phyloP scores from a whole-genome alignment of 169 alveolate species.

The Cryptosporidium ryanae region DNA sequence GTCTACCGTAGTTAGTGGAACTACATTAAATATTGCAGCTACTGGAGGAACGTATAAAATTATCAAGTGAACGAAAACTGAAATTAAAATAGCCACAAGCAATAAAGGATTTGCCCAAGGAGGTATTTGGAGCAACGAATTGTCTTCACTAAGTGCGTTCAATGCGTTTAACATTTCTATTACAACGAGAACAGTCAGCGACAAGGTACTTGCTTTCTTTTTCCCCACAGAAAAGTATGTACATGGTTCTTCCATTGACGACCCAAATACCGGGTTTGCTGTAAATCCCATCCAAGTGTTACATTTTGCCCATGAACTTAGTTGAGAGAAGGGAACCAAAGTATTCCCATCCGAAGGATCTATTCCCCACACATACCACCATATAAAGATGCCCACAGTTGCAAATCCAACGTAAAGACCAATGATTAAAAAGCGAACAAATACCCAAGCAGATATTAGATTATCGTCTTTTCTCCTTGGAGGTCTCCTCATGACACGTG shows the following conservation, averaged over 20 bases:
- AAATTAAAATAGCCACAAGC: slow-evolving; percentile 91
- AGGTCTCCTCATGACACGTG: slow-evolving; percentile 95
- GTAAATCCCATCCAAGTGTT: slow-evolving; percentile 89
- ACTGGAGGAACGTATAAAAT: slow-evolving; percentile 95
- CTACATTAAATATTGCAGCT: slow-evolving; percentile 92
- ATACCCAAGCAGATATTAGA: slow-evolving; percentile 93
- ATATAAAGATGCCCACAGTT: slow-evolving; percentile 96
- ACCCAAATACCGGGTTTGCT: slow-evolving; percentile 84
- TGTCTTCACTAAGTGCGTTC: slow-evolving; percentile 98
- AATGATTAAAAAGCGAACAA: slow-evolving; percentile 92
- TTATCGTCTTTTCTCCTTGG: slow-evolving; percentile 96
- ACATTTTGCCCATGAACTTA: slow-evolving; percentile 91
- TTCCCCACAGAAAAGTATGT: slow-evolving; percentile 96
- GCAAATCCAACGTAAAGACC: slow-evolving; percentile 98
- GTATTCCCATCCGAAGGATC: slow-evolving; percentile 94
- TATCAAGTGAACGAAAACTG: slow-evolving; percentile 90
- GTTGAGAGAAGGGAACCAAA: slow-evolving; percentile 90
- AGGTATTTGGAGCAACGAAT: slow-evolving; percentile 93
- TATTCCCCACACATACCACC: slow-evolving; percentile 92
- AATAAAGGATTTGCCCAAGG: slow-evolving; percentile 97
- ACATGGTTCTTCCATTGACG: slow-evolving; percentile 91
- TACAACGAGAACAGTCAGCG: slow-evolving; percentile 95
- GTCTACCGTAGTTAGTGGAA: slow-evolving; percentile 90
- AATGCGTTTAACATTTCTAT: slow-evolving; percentile 98
- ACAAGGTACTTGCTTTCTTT: slow-evolving; percentile 94